A percentile compares a stretch with the other conserved stretches of the same genome.
phyloP scores from a whole-genome alignment of 2,329 filamentous ascomycete species.

The Hymenoscyphus fructigenus region DNA sequence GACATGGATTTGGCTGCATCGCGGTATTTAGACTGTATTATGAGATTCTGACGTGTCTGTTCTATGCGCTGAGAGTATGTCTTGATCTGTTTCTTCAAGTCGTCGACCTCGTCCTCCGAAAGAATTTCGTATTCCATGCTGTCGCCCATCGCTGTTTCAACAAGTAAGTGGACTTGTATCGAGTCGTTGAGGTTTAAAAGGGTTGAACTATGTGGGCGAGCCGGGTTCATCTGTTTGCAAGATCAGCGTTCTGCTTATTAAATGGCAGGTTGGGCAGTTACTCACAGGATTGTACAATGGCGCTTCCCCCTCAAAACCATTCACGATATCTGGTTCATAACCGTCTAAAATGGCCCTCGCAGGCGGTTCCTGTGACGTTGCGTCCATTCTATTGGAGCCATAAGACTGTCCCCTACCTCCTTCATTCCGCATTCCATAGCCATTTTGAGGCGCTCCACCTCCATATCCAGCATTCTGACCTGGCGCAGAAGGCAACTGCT shows the following conservation, averaged over 20 bases:
- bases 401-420: conserved; percentile 16
- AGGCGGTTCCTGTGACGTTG: conserved; percentile 36
- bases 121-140: conserved; percentile 82
- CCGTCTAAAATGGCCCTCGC: conserved; percentile 56
- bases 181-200: conserved; percentile 65
- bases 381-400: conserved; percentile 15
- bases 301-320: conserved; percentile 53
- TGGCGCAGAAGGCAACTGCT: conserved; percentile 22
- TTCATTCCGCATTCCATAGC: conserved; percentile 15
- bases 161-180: conserved; percentile 86
- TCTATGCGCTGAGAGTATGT: conserved; percentile 75
- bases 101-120: conserved; percentile 87
- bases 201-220: conserved; percentile 53
- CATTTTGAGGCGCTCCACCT: conserved; percentile 16
- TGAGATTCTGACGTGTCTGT: conserved; percentile 76
- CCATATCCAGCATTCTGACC: conserved; percentile 26
- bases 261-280: neutral
- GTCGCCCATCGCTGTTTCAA: conserved; percentile 89
- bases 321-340: conserved; percentile 56
- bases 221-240: conserved; percentile 47
- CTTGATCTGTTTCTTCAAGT: conserved; percentile 82
- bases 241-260: neutral
- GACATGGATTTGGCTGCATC: conserved; percentile 88
- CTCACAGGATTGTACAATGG: conserved; percentile 58
- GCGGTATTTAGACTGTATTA: conserved; percentile 88